These are phyloP conservation scores for Aspergillus transmontanensis DNA, from an alignment of 2,329 filamentous ascomycete species.

Conservation along the genomic window DNA sequence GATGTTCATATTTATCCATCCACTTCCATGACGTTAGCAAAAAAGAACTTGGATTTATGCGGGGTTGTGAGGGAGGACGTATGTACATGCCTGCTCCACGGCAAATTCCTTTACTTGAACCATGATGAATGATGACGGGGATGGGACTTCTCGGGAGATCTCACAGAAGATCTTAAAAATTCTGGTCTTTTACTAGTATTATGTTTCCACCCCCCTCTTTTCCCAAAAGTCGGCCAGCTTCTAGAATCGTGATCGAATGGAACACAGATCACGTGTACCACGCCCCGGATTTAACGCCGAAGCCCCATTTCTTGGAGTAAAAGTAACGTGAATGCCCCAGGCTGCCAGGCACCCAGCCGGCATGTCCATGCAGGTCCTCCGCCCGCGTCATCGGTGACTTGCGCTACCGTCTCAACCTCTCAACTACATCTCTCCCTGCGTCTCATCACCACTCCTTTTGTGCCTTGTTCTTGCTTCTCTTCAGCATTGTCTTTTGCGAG, in stretches of 20 bases:
- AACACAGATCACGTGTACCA: background rate
- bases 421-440: constrained; percentile 19
- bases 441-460: constrained; percentile 7
- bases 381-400: constrained; percentile 33
- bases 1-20: constrained; percentile 58
- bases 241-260: background rate
- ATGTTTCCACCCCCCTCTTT: too few relatives aligned
- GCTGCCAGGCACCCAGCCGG: constrained; percentile 16
- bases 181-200: background rate
- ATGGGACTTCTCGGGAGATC: too few relatives aligned
- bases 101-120: constrained; percentile 46
- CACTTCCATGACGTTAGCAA: constrained; percentile 50
- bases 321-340: constrained; percentile 21
- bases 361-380: constrained; percentile 23
- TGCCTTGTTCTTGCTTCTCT: background rate
- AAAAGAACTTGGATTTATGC: constrained; percentile 55
- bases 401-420: constrained; percentile 20
- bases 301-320: too few relatives aligned
- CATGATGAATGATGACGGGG: constrained; percentile 29
- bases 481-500: background rate
- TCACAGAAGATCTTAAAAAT: background rate
- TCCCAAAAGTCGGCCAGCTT: too few relatives aligned
- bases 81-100: constrained; percentile 66
- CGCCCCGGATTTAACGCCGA: background rate
- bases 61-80: constrained; percentile 33